Base-by-base conservation (phyloP, 1,284 basidiomycete genomes). In the Ganoderma boninense region DNA sequence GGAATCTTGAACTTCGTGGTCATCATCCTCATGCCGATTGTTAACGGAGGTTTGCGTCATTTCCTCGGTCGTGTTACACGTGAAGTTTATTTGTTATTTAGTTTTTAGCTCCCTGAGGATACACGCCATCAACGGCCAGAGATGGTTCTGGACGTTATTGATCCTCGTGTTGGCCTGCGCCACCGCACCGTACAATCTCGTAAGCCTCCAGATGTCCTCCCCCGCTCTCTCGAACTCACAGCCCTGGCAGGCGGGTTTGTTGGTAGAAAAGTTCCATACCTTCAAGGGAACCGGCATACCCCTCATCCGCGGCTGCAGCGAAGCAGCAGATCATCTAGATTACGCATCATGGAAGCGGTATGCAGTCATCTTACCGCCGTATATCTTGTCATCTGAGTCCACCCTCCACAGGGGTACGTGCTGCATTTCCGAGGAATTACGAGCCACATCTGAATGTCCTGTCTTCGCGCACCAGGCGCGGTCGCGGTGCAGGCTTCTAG, bases 101-200 rank as follows among this genome's bases (percentile, higher is more conserved):
- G 68, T 54, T 13, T 74, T 74, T 61, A 54, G 59, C 29, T 70
- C 67, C 5, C 61, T 74, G 2, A 67, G 73, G 10, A 66, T 72
- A n/a, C 71, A 74, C 20, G 54, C 61, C 8, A 74, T 72, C 54
- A 72, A 72, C 40, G n/a, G 11, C 18, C 54, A 14, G 14, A 66
- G 64, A 52, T 82, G 63, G 63, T 56, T 64, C 23, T 70, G 68
- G 69, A 71, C 73, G 7, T 46, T 42, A 5, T 4, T 74, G 0
- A 38, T 71, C 2, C 10, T 69, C 6, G 20, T 70, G 2, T 46
- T 70, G 7, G 64, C 68, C 4, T 32, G 40, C 44, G 18, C 60
- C 20, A 18, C 59, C 1, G 42, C 69, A 14, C 68, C 68, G 1
- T 20, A 52, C 6, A 68, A 67, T 42, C 35, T 73, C 20, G 69